A percentile compares a stretch with the other conserved stretches of the same genome.
Evolutionary conservation across 345 rosid species (phyloP).

Genomic region (Arabidopsis suecica): DNA sequence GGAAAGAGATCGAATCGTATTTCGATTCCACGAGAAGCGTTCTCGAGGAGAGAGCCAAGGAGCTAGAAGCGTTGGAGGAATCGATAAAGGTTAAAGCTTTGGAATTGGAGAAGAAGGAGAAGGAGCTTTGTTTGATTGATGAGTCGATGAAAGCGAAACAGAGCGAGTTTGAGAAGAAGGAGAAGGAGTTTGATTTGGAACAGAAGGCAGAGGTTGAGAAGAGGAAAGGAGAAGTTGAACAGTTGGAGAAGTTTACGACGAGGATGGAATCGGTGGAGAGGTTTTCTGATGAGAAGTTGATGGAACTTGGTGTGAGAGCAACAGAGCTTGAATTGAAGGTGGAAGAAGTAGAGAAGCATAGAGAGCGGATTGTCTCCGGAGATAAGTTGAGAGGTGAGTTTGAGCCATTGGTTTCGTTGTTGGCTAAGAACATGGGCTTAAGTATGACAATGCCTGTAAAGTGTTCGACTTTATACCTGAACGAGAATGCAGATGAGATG

Average conservation of each 20-base stretch:
- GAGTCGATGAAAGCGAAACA: neutral
- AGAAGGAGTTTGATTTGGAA: conserved; percentile 33
- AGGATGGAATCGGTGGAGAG: conserved; percentile 20
- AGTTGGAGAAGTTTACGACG: conserved; percentile 7
- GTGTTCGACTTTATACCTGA: conserved; percentile 13
- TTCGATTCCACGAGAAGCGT: conserved; percentile 37
- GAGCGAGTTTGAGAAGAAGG: conserved; percentile 40
- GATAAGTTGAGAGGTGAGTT: conserved; percentile 21
- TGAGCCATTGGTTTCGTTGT: conserved; percentile 33
- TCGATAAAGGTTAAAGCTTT: conserved; percentile 19
- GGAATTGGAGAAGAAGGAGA: conserved; percentile 32
- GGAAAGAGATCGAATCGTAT: conserved; percentile 54
- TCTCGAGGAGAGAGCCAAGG: conserved; percentile 45
- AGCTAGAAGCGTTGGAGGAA: conserved; percentile 39
- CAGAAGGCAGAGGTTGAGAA: conserved; percentile 25
- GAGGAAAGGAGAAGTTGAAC: conserved; percentile 23
- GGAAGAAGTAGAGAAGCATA: conserved; percentile 22
- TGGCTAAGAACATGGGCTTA: conserved; percentile 27
- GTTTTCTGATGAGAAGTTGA: neutral
- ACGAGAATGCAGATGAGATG: conserved; percentile 5
- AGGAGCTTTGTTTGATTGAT: conserved; percentile 8
- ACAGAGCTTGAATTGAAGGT: conserved; percentile 35
- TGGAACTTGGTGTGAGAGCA: conserved; percentile 22
- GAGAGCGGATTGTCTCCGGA: conserved; percentile 20
- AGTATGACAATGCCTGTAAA: neutral